These are phyloP conservation scores for Rhododendron ferrugineum DNA, from an alignment of 148 eudicot genomes.

Conservation along the genomic window DNA sequence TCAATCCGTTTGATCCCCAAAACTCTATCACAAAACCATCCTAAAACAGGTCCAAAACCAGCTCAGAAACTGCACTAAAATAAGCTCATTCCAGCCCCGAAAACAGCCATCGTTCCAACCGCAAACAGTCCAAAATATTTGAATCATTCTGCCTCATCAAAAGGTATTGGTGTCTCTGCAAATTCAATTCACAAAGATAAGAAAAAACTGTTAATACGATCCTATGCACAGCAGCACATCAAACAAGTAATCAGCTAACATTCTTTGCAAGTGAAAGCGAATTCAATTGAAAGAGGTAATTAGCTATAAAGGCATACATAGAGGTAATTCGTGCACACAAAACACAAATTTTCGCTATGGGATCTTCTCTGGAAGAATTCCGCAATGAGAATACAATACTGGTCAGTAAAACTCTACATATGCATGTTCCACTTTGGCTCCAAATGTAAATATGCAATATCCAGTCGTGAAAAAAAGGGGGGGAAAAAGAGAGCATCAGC, in stretches of 20 bases:
- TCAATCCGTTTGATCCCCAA: too few species aligned
- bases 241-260: not conserved
- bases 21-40: too few species aligned
- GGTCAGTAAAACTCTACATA: too few species aligned
- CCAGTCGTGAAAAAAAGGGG: not conserved
- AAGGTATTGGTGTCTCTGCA: slow-evolving; percentile 52
- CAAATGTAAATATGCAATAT: too few species aligned
- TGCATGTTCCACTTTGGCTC: too few species aligned
- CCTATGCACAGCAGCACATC: not conserved
- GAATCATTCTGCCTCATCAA: slow-evolving; percentile 76
- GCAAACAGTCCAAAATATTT: slow-evolving; percentile 57
- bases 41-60: too few species aligned
- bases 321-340: not conserved
- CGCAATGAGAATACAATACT: too few species aligned
- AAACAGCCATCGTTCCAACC: too few species aligned
- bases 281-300: not conserved
- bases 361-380: not conserved
- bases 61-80: too few species aligned
- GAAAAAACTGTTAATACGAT: not conserved
- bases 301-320: not conserved
- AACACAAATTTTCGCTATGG: too few species aligned
- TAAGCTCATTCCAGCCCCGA: too few species aligned
- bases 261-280: not conserved
- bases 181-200: not conserved
- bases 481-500: slow-evolving; percentile 21